These are phyloP conservation scores for Lactuca saligna DNA, from an alignment of 129 eudicot genomes.

Conservation along the genomic window DNA sequence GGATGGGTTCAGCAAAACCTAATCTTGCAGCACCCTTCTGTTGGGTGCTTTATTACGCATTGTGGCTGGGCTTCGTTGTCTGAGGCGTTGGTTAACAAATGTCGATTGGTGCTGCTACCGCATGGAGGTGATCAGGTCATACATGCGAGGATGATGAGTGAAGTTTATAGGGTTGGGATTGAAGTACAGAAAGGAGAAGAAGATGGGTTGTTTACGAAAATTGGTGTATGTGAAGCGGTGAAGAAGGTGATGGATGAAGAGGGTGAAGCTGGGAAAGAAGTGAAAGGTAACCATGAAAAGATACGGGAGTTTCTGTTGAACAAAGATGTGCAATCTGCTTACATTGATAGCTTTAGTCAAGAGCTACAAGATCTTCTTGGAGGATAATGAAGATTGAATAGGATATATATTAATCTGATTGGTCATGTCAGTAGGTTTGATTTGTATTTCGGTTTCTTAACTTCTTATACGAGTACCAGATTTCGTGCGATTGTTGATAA, in stretches of 20 bases:
- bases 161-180: slow-evolving; percentile 25
- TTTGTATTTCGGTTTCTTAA: not conserved
- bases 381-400: not conserved
- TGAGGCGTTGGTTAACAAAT: slow-evolving; percentile 22
- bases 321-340: slow-evolving; percentile 21
- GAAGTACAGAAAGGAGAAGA: slow-evolving; percentile 34
- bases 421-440: too few species aligned
- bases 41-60: slow-evolving; percentile 34
- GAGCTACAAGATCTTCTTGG: slow-evolving; percentile 17
- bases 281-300: slow-evolving; percentile 21
- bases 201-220: slow-evolving; percentile 26
- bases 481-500: not conserved
- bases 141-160: slow-evolving; percentile 24
- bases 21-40: slow-evolving; percentile 26
- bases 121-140: slow-evolving; percentile 28
- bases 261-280: slow-evolving; percentile 19
- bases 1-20: slow-evolving; percentile 28
- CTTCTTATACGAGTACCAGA: too few species aligned
- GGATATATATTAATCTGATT: not conserved
- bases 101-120: slow-evolving; percentile 25
- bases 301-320: slow-evolving; percentile 14
- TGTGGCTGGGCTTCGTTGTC: slow-evolving; percentile 29
- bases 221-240: slow-evolving; percentile 23
- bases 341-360: slow-evolving; percentile 26
- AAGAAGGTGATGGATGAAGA: slow-evolving; percentile 25